phyloP scores from a whole-genome alignment of 306 rosid genomes.

The Vigna nakashimae region DNA sequence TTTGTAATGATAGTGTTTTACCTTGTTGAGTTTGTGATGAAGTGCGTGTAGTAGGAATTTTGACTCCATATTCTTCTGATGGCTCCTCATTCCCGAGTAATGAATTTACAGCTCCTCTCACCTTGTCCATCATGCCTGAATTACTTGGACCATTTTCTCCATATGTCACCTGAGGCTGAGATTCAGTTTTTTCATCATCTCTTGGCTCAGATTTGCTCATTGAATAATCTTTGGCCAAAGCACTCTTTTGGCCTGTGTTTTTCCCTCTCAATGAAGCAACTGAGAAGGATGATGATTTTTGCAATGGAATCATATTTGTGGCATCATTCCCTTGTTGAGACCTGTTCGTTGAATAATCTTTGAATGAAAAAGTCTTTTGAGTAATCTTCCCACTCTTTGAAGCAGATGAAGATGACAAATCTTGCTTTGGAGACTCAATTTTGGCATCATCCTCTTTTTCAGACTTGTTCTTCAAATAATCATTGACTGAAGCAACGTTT shows the following conservation, averaged over 20 bases:
- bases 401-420: neutral
- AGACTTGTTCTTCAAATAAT: slow-evolving; percentile 52
- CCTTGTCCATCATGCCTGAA: slow-evolving; percentile 66
- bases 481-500: slow-evolving; percentile 62
- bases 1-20: slow-evolving; percentile 25
- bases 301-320: neutral
- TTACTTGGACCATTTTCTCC: slow-evolving; percentile 55
- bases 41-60: slow-evolving; percentile 42
- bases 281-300: neutral
- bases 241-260: slow-evolving; percentile 46
- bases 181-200: slow-evolving; percentile 68
- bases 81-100: slow-evolving; percentile 61
- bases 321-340: neutral
- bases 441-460: neutral
- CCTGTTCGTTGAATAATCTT: neutral
- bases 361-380: neutral
- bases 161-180: slow-evolving; percentile 52
- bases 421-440: neutral
- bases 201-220: slow-evolving; percentile 51
- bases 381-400: neutral
- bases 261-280: slow-evolving; percentile 5
- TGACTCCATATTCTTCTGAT: slow-evolving; percentile 38
- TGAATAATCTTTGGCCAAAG: slow-evolving; percentile 63
- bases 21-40: slow-evolving; percentile 61
- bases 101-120: slow-evolving; percentile 79